Evolutionary conservation across 1,139 yeast genomes (phyloP).

Genomic region (Keqinozyma sinolaborantium): DNA sequence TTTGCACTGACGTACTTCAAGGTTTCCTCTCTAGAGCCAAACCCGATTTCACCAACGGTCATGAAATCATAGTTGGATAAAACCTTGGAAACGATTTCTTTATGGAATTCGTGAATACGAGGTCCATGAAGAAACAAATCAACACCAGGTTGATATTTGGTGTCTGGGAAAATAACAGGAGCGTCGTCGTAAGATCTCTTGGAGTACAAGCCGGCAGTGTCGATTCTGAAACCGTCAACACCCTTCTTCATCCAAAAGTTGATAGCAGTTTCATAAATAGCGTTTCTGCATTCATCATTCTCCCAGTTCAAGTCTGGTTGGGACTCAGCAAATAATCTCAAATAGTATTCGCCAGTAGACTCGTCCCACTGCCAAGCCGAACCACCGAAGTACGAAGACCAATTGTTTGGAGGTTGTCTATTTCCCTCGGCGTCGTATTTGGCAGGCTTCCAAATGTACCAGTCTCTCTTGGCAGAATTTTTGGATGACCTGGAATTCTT

Average conservation of each 20-base stretch:
- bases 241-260: conserved; percentile 55
- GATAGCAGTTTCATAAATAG: conserved; percentile 47
- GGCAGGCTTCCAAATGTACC: conserved; percentile 59
- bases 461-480: conserved; percentile 54
- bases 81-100: conserved; percentile 46
- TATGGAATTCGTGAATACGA: conserved; percentile 53
- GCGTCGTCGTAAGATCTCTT: conserved; percentile 49
- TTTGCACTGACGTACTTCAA: conserved; percentile 47
- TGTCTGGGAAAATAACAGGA: conserved; percentile 40
- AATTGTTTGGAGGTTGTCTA: conserved; percentile 54
- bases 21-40: conserved; percentile 38
- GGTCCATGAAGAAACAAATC: conserved; percentile 42
- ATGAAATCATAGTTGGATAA: conserved; percentile 48
- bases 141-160: conserved; percentile 36
- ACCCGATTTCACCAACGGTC: conserved; percentile 58
- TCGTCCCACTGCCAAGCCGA: conserved; percentile 59
- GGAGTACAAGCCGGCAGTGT: conserved; percentile 51
- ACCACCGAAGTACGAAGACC: conserved; percentile 51
- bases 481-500: conserved; percentile 50
- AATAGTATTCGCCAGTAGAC: conserved; percentile 48
- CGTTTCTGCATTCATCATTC: conserved; percentile 46
- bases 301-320: conserved; percentile 67
- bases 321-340: conserved; percentile 46
- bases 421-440: conserved; percentile 43
- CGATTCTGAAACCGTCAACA: conserved; percentile 58